These are phyloP conservation scores for Mycena indigotica DNA, from an alignment of 768 basidiomycete genomes.

Conservation along the genomic window DNA sequence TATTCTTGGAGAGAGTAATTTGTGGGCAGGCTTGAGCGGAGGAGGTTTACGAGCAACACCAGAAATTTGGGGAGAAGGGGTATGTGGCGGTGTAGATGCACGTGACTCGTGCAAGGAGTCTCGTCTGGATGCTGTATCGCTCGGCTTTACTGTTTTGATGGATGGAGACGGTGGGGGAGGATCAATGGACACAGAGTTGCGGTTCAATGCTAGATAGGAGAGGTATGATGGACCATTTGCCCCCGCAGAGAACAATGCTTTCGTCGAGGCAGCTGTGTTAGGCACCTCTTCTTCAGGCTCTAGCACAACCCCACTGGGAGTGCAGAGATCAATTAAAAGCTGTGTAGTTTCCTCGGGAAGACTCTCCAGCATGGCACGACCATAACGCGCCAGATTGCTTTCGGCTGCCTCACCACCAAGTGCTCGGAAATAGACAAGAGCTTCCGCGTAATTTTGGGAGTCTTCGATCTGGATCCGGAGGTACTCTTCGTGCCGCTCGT, in stretches of 20 bases:
- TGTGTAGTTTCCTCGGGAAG: constrained; percentile 89
- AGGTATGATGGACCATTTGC: constrained; percentile 64
- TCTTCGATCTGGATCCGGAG: constrained; percentile 94
- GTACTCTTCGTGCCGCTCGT: constrained; percentile 90
- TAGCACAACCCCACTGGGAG: constrained; percentile 56
- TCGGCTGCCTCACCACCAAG: constrained; percentile 82
- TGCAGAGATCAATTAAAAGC: constrained; percentile 90
- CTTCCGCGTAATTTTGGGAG: constrained; percentile 77
- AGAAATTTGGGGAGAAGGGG: constrained; percentile 35
- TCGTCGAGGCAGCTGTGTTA: constrained; percentile 26
- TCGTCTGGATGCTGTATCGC: constrained; percentile 38
- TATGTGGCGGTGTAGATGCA: constrained; percentile 33
- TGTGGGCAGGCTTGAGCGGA: constrained; percentile 37
- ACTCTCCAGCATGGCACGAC: constrained; percentile 78
- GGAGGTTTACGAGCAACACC: constrained; percentile 24
- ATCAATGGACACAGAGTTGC: constrained; percentile 47
- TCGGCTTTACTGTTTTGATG: constrained; percentile 45
- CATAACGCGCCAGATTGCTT: constrained; percentile 84
- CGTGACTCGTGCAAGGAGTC: constrained; percentile 41
- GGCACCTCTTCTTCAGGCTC: constrained; percentile 42
- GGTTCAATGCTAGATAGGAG: constrained; percentile 76
- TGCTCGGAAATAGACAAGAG: constrained; percentile 75
- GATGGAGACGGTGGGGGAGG: constrained; percentile 47
- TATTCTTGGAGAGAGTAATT: constrained; percentile 75
- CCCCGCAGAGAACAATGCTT: constrained; percentile 33